A percentile compares a stretch with the other conserved stretches of the same genome.
phyloP scores from a whole-genome alignment of 805 yeast genomes.

The Cyberlindnera suaveolens region DNA sequence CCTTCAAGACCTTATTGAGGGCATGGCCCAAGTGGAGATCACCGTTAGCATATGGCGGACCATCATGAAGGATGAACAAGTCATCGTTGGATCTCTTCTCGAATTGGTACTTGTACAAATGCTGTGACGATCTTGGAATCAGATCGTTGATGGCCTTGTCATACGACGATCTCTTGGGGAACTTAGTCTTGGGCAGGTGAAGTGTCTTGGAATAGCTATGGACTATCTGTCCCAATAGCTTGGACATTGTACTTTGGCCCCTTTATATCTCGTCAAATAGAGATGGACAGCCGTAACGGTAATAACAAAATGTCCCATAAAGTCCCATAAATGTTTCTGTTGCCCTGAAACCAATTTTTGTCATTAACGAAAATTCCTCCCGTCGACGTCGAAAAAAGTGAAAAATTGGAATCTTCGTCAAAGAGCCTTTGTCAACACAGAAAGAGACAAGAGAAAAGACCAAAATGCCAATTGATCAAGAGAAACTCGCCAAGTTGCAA shows the following conservation, averaged over 20 bases:
- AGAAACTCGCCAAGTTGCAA: slow-evolving; percentile 87
- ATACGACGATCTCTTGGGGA: slow-evolving; percentile 56
- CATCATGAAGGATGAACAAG: slow-evolving; percentile 78
- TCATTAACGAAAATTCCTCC: background rate
- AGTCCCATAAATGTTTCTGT: background rate
- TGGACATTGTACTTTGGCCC: background rate
- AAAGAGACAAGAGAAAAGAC: slow-evolving; percentile 5
- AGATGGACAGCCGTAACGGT: too few relatives aligned
- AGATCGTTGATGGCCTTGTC: slow-evolving; percentile 34
- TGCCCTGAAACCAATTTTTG: background rate
- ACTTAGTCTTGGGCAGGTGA: slow-evolving; percentile 58
- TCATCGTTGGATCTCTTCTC: slow-evolving; percentile 28
- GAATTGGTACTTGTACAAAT: slow-evolving; percentile 62
- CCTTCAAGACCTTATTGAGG: slow-evolving; percentile 82
- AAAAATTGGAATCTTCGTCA: slow-evolving; percentile 1
- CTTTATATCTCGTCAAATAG: background rate
- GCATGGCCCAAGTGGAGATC: slow-evolving; percentile 91
- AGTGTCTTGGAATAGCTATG: slow-evolving; percentile 23
- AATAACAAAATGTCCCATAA: background rate
- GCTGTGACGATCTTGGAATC: slow-evolving; percentile 48
- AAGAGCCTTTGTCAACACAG: background rate
- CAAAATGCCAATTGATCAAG: slow-evolving; percentile 86
- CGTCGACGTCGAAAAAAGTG: slow-evolving; percentile 4
- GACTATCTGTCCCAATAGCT: slow-evolving; percentile 7
- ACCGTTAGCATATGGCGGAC: slow-evolving; percentile 98